Percentiles rank a stretch among this genome's conserved stretches.
Evolutionary conservation across 169 alveolate genomes (phyloP).

Genomic region (Eimeria zaria): DNA sequence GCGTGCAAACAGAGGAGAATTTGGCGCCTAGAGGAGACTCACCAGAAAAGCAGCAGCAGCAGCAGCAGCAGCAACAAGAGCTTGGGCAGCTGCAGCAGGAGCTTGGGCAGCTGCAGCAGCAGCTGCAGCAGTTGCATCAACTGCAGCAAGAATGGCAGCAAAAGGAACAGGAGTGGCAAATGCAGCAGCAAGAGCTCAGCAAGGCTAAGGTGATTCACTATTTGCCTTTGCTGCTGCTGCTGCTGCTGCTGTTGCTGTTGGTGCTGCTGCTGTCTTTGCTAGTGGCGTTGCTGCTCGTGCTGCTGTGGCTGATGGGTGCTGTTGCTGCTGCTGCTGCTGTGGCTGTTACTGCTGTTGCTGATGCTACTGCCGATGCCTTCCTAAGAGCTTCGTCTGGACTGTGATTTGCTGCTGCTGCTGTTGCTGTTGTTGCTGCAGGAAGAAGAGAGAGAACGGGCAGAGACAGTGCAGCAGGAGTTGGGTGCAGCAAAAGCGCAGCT

Average conservation of each 20-base stretch:
- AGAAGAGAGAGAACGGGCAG: constrained; percentile 28
- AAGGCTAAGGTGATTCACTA: background rate
- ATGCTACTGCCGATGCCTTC: background rate
- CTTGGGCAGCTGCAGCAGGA: constrained; percentile 43
- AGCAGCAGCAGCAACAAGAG: too few relatives aligned
- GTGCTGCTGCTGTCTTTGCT: constrained; percentile 4
- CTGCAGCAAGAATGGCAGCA: constrained; percentile 29
- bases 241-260: background rate
- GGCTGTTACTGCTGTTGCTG: background rate
- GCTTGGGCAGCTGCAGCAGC: constrained; percentile 36
- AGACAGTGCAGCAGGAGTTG: constrained; percentile 20
- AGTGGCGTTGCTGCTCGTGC: too few relatives aligned
- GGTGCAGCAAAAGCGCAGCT: constrained; percentile 31
- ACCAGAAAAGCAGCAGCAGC: background rate
- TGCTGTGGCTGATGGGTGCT: too few relatives aligned
- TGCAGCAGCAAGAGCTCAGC: background rate
- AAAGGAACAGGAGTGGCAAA: constrained; percentile 30
- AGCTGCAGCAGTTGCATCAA: background rate
- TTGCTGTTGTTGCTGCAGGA: constrained; percentile 22
- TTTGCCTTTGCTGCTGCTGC: background rate
- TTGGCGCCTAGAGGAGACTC: background rate
- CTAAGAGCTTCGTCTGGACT: background rate
- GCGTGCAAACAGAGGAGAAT: constrained; percentile 21
- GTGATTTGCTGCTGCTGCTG: background rate
- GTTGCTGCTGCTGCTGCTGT: too few relatives aligned